Base-by-base conservation (phyloP, 306 rosid genomes). In the Casuarina equisetifolia region DNA sequence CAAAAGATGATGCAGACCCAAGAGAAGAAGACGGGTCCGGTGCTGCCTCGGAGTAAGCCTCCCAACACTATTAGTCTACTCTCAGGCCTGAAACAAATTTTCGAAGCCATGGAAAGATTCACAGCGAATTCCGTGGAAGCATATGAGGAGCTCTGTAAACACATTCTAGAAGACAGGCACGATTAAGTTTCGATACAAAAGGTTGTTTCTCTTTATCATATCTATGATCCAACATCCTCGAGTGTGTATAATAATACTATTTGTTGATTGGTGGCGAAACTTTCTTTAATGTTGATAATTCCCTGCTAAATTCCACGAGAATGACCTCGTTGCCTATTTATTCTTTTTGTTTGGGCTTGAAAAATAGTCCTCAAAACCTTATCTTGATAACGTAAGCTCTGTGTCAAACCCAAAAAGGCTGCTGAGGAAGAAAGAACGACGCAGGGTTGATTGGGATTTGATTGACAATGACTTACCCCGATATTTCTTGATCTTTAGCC, bases 61-160 rank as follows among this genome's bases (percentile, higher is more conserved):
- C 57, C 25, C 48, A 84, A 48, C 42, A 62, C 69, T 17, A 57
- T 16, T 46, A 77, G 63, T 69, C 74, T 86, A 15, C 81, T 83
- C 43, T 81, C 77, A 42, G 80, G 87, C 78, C 66, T 95, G 86
- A 85, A 82, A 69, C 88, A 73, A 76, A 81, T 89, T 36, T 86
- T 92, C 77, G 50, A 52, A 55, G 86, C 93, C 44, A 50, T 89
- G 89, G 91, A 87, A 68, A 82, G 79, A 77, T 91, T 92, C 83
- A 76, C 84, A 16, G 85, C 83, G 42, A 74, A 83, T 64, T 79
- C 90, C 58, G 73, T 87, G 51, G 52, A 70, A 73, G 84, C 86
- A 32, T 91, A 92, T 51, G 86, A 91, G 82, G 90, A 91, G 59
- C 87, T 92, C 63, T 76, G 77, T 73, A 75, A 76, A 46, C 88